Percentiles rank a stretch among this genome's conserved stretches.
Conservation (phyloP, 1,284 basidiomycete genomes). For the Ceratobasidium sp. region DNA sequence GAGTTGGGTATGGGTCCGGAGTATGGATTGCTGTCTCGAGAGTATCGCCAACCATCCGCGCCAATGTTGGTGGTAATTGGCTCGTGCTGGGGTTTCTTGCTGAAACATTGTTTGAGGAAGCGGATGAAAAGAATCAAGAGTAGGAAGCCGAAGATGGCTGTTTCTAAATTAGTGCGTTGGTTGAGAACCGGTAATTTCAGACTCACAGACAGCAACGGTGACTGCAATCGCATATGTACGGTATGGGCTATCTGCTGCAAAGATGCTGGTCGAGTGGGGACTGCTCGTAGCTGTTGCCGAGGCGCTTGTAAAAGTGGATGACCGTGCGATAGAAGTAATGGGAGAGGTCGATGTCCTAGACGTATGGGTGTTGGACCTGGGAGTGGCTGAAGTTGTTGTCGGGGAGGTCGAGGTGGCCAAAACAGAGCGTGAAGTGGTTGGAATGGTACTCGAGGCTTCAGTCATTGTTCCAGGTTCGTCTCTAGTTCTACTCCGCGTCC, state of each 20-base stretch:
- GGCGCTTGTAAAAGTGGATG: slow-evolving; percentile 51
- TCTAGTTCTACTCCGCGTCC: neutral
- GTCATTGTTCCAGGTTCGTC: neutral
- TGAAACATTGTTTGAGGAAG: slow-evolving; percentile 20
- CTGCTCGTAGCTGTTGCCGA: slow-evolving; percentile 1
- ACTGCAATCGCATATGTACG: slow-evolving; percentile 32
- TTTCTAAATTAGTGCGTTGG: neutral
- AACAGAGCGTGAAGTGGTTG: neutral
- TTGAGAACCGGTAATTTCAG: neutral
- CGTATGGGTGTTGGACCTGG: neutral
- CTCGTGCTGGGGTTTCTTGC: slow-evolving; percentile 10
- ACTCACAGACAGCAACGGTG: slow-evolving; percentile 28
- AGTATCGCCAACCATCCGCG: slow-evolving; percentile 13
- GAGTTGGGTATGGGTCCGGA: neutral
- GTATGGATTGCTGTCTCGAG: slow-evolving; percentile 10
- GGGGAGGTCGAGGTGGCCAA: neutral
- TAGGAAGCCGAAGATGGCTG: slow-evolving; percentile 15
- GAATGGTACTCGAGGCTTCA: too few species aligned
- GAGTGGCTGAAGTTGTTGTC: neutral
- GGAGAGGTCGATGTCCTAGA: slow-evolving; percentile 49
- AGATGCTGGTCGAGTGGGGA: slow-evolving; percentile 8
- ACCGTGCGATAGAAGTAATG: slow-evolving; percentile 54
- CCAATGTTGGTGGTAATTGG: slow-evolving; percentile 14
- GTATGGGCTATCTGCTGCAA: slow-evolving; percentile 26
- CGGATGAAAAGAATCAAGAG: slow-evolving; percentile 26